phyloP scores from a whole-genome alignment of 2,329 filamentous ascomycete genomes.

The Colletotrichum graminicola region DNA sequence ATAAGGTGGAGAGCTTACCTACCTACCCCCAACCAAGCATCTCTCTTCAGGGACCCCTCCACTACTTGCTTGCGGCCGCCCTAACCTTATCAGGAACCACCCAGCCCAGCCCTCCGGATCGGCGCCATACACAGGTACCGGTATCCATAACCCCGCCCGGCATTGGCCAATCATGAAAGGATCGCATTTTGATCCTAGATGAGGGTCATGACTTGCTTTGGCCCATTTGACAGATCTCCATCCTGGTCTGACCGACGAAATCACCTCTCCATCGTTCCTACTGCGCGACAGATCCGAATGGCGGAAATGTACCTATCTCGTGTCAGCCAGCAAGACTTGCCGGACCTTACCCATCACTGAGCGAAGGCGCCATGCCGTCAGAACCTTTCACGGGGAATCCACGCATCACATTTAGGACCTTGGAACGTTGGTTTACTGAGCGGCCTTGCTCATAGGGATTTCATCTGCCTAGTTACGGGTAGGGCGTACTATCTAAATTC shows the following conservation, averaged over 20 bases:
- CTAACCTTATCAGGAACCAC: slow-evolving; percentile 41
- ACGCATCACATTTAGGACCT: background rate
- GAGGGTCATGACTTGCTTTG: background rate
- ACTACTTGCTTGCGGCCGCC: slow-evolving; percentile 32
- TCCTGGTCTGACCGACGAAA: background rate
- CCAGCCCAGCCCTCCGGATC: slow-evolving; percentile 39
- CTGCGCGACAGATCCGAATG: background rate
- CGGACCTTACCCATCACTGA: background rate
- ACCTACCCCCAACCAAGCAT: slow-evolving; percentile 12
- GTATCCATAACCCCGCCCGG: slow-evolving; percentile 29
- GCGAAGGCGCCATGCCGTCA: background rate
- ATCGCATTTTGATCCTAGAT: slow-evolving; percentile 36
- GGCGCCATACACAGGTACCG: slow-evolving; percentile 29
- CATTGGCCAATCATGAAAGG: slow-evolving; percentile 41
- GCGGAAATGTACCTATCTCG: background rate
- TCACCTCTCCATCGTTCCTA: background rate
- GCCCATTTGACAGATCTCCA: background rate
- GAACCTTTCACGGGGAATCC: background rate
- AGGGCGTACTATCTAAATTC: slow-evolving; percentile 36
- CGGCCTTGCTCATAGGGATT: slow-evolving; percentile 34
- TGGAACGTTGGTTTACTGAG: slow-evolving; percentile 10
- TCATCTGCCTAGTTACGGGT: slow-evolving; percentile 29
- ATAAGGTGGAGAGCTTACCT: slow-evolving; percentile 40
- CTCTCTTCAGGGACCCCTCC: slow-evolving; percentile 39
- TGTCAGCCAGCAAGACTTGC: background rate